Evolutionary conservation across 1,139 yeast genomes (phyloP), one percentile per base, ranked within the genome.

Genomic region (Saccharomyces uvarum): DNA sequence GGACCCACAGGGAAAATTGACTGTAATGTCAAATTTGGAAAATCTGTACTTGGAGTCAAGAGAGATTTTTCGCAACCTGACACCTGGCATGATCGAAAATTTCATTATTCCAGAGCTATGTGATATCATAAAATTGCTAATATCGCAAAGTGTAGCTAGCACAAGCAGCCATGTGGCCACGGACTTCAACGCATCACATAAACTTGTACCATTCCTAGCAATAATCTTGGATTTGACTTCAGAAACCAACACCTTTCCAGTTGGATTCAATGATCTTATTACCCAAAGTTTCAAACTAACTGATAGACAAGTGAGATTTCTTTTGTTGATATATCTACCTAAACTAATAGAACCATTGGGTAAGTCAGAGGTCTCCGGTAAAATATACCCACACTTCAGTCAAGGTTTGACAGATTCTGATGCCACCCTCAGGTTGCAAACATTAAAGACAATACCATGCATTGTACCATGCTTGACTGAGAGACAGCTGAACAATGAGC

Each of bases 381-480:
- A 80, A 62, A 77, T 93, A 2, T 89, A 88, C 68, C 81, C 81
- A 11, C 78, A 78, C 51, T 76, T 88, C 61, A 74, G 85, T 11
- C 82, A 86, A 21, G 98, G 98, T 0, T 86, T 93, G 63, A 83
- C 84, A 42, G 99, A 93, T 67, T 82, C 96, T 0, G 91, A 89
- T 66, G 81, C 85, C 7, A 78, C 85, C 41, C 81, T 93, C 50
- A 76, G 98, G 57, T 90, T 88, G 61, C 88, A 86, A 47, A 88
- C 98, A 0, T 75, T 93, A 49, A 85, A 84, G 53, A 81, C 91
- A 1, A 80, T 89, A 6, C 77, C 85, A 2, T 71, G 75, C 4
- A 73, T 93, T 33, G 81, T 85, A 2, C 83, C 84, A 29, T 83
- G 83, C 62, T 77, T 93, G 3, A 77, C 88, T 0, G 89, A 84